A percentile compares a stretch with the other conserved stretches of the same genome.
Conservation (phyloP, 768 basidiomycete genomes). For the Hemileccinum rubropunctum region DNA sequence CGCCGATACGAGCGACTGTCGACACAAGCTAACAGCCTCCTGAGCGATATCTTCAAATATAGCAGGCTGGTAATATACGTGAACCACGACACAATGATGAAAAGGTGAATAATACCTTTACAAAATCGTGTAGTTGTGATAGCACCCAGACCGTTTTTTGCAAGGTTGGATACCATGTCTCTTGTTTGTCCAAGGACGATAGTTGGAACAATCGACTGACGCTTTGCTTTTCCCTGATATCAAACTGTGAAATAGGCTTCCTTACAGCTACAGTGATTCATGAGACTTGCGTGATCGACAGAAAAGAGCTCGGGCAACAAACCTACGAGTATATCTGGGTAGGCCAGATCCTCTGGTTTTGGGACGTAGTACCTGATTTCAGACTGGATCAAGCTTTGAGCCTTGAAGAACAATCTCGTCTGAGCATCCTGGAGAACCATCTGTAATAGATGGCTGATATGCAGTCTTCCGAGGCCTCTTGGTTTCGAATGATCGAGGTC, state of each 20-base stretch:
- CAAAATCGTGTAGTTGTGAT: constrained; percentile 84
- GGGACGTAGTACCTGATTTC: constrained; percentile 86
- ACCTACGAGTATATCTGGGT: constrained; percentile 81
- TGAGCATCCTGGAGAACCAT: constrained; percentile 97
- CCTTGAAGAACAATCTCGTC: constrained; percentile 93
- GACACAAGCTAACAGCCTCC: constrained; percentile 83
- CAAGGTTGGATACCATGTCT: constrained; percentile 91
- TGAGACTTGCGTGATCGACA: constrained; percentile 3
- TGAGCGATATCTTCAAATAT: constrained; percentile 97
- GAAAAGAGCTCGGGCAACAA: constrained; percentile 22
- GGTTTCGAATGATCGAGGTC: constrained; percentile 37
- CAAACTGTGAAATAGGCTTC: constrained; percentile 41
- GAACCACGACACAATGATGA: background rate
- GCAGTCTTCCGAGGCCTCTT: constrained; percentile 55
- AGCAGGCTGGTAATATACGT: constrained; percentile 57
- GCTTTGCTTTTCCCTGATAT: constrained; percentile 66
- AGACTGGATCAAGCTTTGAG: constrained; percentile 84
- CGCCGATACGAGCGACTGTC: constrained; percentile 74
- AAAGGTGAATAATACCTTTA: constrained; percentile 60
- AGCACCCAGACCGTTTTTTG: constrained; percentile 90
- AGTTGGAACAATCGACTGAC: constrained; percentile 67
- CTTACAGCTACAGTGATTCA: constrained; percentile 38
- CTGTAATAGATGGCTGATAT: constrained; percentile 77
- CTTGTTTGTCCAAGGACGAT: constrained; percentile 68
- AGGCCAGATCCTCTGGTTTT: constrained; percentile 76